phyloP scores from a whole-genome alignment of 208 protist genomes.

The Trypanosoma congolense region DNA sequence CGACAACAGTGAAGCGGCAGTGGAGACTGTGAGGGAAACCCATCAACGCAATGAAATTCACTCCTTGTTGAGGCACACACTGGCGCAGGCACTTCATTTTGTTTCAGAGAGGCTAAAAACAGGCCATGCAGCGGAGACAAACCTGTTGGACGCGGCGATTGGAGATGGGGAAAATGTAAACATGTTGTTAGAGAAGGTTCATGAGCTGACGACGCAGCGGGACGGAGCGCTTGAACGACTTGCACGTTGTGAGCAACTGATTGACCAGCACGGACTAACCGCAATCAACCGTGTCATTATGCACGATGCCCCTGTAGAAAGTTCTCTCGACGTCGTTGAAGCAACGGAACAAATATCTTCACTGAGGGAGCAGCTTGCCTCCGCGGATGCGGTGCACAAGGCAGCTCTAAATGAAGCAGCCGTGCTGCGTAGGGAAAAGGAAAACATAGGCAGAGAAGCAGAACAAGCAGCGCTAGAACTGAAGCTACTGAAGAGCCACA shows the following conservation, averaged over 20 bases:
- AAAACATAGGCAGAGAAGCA: neutral
- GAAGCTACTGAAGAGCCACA: slow-evolving; percentile 36
- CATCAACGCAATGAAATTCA: slow-evolving; percentile 11
- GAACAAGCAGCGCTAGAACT: neutral
- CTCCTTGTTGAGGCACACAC: slow-evolving; percentile 21
- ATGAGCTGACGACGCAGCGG: slow-evolving; percentile 34
- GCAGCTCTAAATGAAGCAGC: slow-evolving; percentile 27
- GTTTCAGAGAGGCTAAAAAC: slow-evolving; percentile 34
- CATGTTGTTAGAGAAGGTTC: slow-evolving; percentile 41
- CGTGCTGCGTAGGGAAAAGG: slow-evolving; percentile 20
- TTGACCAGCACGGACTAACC: slow-evolving; percentile 69
- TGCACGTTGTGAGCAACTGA: slow-evolving; percentile 38
- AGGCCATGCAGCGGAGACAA: slow-evolving; percentile 41
- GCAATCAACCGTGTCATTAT: slow-evolving; percentile 64
- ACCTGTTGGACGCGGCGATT: slow-evolving; percentile 55
- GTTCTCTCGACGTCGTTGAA: slow-evolving; percentile 64
- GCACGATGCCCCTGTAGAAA: slow-evolving; percentile 64
- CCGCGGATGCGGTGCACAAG: slow-evolving; percentile 10
- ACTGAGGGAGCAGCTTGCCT: slow-evolving; percentile 47
- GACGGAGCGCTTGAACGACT: slow-evolving; percentile 36
- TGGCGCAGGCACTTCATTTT: slow-evolving; percentile 37
- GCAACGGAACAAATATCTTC: slow-evolving; percentile 53
- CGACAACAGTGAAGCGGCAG: neutral
- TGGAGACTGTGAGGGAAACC: neutral
- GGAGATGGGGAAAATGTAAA: slow-evolving; percentile 52